Percentiles rank a stretch among this genome's conserved stretches.
These are phyloP conservation scores for Beta corolliflora DNA, from an alignment of 179 eudicot species.

Conservation along the genomic window DNA sequence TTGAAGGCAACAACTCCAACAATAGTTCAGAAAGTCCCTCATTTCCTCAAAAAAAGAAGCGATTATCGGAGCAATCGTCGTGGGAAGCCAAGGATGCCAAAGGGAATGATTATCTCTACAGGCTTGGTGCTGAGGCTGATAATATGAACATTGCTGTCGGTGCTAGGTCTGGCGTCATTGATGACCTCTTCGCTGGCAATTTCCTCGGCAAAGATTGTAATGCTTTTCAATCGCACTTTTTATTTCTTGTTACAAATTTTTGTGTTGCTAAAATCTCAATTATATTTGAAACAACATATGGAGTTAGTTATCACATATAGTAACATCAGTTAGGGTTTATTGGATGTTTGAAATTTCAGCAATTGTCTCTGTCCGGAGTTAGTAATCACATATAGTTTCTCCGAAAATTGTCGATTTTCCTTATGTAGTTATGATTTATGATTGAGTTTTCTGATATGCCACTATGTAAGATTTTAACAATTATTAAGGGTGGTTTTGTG, in stretches of 20 bases:
- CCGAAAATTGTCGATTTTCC: too few relatives aligned
- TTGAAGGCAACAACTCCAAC: not conserved
- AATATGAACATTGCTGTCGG: constrained; percentile 92
- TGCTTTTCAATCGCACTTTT: not conserved
- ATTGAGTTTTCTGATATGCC: too few relatives aligned
- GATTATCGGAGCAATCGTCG: constrained; percentile 79
- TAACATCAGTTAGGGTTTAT: too few relatives aligned
- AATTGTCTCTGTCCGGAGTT: too few relatives aligned
- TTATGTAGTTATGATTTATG: not conserved
- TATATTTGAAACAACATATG: not conserved
- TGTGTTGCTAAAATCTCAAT: not conserved
- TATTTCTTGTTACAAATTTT: not conserved
- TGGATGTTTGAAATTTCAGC: too few relatives aligned
- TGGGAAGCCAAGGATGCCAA: constrained; percentile 83
- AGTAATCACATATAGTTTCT: too few relatives aligned
- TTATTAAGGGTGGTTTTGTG: too few relatives aligned
- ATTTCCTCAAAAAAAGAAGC: constrained; percentile 33
- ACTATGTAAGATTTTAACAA: too few relatives aligned
- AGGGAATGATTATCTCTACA: constrained; percentile 83
- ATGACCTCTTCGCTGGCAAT: constrained; percentile 79
- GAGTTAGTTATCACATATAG: too few relatives aligned
- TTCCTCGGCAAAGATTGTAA: constrained; percentile 80
- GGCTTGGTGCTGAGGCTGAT: constrained; percentile 89
- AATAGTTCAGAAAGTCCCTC: not conserved
- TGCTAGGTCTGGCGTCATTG: constrained; percentile 84